Conservation (phyloP, 73 alveolate species). For the Effrenium voratum region DNA sequence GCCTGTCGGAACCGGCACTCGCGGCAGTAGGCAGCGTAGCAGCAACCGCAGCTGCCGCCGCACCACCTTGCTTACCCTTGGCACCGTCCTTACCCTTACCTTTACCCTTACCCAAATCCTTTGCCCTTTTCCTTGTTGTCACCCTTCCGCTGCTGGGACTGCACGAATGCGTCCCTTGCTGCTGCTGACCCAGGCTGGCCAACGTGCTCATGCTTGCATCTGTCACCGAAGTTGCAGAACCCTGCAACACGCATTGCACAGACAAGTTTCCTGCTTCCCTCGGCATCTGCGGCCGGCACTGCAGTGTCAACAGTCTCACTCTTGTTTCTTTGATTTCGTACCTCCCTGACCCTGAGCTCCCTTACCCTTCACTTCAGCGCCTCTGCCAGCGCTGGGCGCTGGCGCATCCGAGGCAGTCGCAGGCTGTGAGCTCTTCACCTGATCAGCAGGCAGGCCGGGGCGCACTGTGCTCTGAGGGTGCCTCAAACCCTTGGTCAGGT, state of each 20-base stretch:
- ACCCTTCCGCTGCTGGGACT: background rate
- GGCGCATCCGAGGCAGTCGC: too few relatives aligned
- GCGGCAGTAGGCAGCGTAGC: too few relatives aligned
- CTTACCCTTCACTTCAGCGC: background rate
- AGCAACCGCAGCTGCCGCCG: too few relatives aligned
- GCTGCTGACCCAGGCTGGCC: background rate
- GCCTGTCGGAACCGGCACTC: too few relatives aligned
- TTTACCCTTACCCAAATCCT: background rate
- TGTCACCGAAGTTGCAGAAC: too few relatives aligned
- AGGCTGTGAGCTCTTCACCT: background rate
- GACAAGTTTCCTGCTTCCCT: background rate
- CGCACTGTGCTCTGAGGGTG: too few relatives aligned
- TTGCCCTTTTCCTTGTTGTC: background rate
- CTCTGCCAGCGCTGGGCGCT: background rate
- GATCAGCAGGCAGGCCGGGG: background rate
- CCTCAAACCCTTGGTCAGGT: background rate
- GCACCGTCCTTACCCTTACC: background rate
- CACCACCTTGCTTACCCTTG: too few relatives aligned
- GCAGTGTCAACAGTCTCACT: background rate
- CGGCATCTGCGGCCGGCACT: background rate
- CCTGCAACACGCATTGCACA: background rate
- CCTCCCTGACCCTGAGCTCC: too few relatives aligned
- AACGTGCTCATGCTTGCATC: background rate
- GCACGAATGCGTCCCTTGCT: background rate
- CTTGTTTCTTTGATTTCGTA: too few relatives aligned